phyloP scores from a whole-genome alignment of 768 basidiomycete species.

The Peribolospora baueri region DNA sequence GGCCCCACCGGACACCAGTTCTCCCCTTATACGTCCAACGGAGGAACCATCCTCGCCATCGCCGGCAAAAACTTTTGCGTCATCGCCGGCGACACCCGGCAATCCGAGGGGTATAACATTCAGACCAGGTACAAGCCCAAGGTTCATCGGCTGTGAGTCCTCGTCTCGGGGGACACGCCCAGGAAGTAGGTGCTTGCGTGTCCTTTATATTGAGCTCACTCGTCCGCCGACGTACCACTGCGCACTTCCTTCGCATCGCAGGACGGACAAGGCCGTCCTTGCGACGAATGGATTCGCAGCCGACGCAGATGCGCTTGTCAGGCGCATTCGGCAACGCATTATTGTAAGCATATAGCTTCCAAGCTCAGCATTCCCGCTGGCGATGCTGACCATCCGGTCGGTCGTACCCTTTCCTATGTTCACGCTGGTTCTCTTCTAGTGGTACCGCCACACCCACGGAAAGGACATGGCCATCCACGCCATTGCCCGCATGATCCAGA shows the following conservation, averaged over 20 bases:
- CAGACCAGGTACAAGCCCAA: constrained; percentile 94
- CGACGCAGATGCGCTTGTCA: constrained; percentile 93
- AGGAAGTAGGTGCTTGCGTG: not conserved
- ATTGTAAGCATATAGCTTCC: constrained; percentile 35
- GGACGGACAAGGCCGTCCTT: constrained; percentile 74
- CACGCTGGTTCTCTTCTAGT: constrained; percentile 27
- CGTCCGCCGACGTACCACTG: constrained; percentile 4
- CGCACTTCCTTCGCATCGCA: constrained; percentile 18
- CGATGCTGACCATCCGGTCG: not conserved
- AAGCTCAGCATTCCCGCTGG: not conserved
- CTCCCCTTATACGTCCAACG: constrained; percentile 78
- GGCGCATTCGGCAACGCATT: constrained; percentile 78
- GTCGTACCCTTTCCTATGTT: not conserved
- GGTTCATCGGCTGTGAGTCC: constrained; percentile 66
- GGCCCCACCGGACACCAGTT: constrained; percentile 24
- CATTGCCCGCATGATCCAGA: constrained; percentile 93
- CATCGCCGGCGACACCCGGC: constrained; percentile 87
- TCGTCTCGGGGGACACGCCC: not conserved
- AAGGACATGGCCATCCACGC: constrained; percentile 93
- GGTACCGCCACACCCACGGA: constrained; percentile 90
- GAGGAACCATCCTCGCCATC: constrained; percentile 76
- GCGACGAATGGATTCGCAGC: constrained; percentile 95
- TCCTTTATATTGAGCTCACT: not conserved
- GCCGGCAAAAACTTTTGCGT: constrained; percentile 82
- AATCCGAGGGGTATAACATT: constrained; percentile 90